These are phyloP conservation scores for Rhazya stricta DNA, from an alignment of 257 asterid genomes.

Conservation along the genomic window DNA sequence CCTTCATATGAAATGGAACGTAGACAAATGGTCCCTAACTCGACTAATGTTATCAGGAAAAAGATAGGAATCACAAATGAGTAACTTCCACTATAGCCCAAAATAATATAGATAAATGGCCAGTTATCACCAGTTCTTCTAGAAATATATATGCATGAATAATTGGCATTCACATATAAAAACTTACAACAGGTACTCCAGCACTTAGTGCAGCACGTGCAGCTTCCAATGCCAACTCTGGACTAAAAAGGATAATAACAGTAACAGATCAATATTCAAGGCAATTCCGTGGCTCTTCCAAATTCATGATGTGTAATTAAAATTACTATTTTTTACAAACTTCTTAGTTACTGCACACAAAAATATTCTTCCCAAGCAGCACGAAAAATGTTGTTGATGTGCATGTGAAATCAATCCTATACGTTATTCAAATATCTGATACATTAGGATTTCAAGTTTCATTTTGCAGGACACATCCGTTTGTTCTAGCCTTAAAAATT, in stretches of 20 bases:
- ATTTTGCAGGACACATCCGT: not conserved
- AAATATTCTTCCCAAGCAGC: not conserved
- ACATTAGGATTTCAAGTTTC: not conserved
- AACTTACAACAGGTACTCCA: constrained; percentile 71
- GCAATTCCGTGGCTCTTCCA: not conserved
- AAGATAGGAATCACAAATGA: not conserved
- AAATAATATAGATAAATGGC: not conserved
- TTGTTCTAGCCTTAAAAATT: not conserved
- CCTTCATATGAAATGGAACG: not conserved
- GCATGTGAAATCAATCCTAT: not conserved
- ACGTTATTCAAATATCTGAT: not conserved
- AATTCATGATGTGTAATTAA: not conserved
- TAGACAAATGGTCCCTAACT: not conserved
- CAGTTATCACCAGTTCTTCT: not conserved
- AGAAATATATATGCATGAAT: not conserved
- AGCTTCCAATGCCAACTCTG: constrained; percentile 72
- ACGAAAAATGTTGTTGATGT: not conserved
- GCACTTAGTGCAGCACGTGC: constrained; percentile 70
- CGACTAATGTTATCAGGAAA: not conserved
- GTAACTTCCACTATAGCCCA: not conserved
- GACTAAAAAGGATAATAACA: constrained; percentile 32
- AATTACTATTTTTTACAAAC: not conserved
- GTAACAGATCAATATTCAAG: not conserved
- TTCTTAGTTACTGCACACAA: not conserved
- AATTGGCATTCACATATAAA: not conserved